These are phyloP conservation scores for Rubia tinctorum DNA, from an alignment of 305 asterid genomes.

Conservation along the genomic window DNA sequence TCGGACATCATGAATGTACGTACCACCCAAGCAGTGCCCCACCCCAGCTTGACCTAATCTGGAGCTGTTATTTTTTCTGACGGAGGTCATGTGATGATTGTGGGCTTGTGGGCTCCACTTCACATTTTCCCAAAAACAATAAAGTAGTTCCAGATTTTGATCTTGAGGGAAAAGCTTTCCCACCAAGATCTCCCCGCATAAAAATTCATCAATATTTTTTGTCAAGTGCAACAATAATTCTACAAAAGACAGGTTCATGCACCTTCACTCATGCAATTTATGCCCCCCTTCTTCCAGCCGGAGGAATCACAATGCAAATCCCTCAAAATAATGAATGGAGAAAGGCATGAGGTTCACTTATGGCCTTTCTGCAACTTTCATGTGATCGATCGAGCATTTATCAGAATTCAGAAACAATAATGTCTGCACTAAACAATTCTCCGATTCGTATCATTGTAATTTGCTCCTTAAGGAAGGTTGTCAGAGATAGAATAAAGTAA, in stretches of 20 bases:
- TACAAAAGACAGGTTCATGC: constrained; percentile 34
- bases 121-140: background rate
- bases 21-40: constrained; percentile 10
- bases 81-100: constrained; percentile 47
- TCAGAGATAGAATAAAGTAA: background rate
- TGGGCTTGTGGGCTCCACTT: constrained; percentile 22
- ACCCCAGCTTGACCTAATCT: constrained; percentile 17
- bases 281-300: background rate
- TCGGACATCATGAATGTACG: background rate
- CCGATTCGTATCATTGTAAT: background rate
- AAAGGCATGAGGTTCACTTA: background rate
- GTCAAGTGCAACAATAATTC: background rate
- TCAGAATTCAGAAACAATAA: background rate
- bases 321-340: background rate
- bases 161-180: background rate
- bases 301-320: background rate
- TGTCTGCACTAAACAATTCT: background rate
- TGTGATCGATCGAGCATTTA: background rate
- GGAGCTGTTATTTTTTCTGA: constrained; percentile 47
- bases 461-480: background rate
- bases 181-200: background rate
- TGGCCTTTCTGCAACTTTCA: background rate
- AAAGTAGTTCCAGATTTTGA: background rate
- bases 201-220: background rate
- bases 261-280: constrained; percentile 28